A percentile compares a stretch with the other conserved stretches of the same genome.
Evolutionary conservation across 352 stramenopile species (phyloP).

Genomic region (Thalassiosira allenii): DNA sequence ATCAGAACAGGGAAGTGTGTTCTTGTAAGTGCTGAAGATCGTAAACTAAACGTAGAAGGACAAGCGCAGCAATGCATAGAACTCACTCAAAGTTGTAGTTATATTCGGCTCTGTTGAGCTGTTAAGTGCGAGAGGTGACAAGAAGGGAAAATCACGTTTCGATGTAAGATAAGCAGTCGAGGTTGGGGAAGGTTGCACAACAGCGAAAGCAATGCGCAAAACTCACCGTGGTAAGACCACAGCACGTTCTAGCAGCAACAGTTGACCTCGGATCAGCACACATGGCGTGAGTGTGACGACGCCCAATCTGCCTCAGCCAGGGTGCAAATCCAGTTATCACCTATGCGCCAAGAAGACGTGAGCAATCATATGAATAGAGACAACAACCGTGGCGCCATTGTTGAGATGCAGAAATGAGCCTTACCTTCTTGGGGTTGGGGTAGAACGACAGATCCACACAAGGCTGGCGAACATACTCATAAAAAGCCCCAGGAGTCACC

Average conservation of each 20-base stretch:
- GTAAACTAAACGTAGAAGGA: too few species aligned
- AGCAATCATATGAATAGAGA: too few species aligned
- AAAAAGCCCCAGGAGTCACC: slow-evolving; percentile 61
- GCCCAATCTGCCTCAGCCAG: slow-evolving; percentile 4
- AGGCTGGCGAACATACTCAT: slow-evolving; percentile 67
- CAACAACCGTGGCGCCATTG: too few species aligned
- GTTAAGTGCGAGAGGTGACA: too few species aligned
- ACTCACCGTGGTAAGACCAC: not conserved
- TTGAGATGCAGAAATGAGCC: too few species aligned
- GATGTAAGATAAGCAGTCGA: too few species aligned
- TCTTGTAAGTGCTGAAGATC: too few species aligned
- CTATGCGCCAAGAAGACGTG: too few species aligned
- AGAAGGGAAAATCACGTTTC: too few species aligned
- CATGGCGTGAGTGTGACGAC: slow-evolving; percentile 19
- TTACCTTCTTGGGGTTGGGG: slow-evolving; percentile 47
- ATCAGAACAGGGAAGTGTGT: too few species aligned
- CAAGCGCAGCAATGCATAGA: too few species aligned
- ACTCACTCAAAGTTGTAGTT: slow-evolving; percentile 46
- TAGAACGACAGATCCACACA: slow-evolving; percentile 74
- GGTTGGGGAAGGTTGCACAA: too few species aligned
- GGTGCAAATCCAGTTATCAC: slow-evolving; percentile 39
- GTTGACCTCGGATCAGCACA: slow-evolving; percentile 23
- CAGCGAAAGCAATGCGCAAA: not conserved
- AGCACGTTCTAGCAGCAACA: slow-evolving; percentile 26
- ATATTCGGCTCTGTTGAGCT: not conserved